These are phyloP conservation scores for Aspergillus campestris DNA, from an alignment of 495 filamentous ascomycete species.

Conservation along the genomic window DNA sequence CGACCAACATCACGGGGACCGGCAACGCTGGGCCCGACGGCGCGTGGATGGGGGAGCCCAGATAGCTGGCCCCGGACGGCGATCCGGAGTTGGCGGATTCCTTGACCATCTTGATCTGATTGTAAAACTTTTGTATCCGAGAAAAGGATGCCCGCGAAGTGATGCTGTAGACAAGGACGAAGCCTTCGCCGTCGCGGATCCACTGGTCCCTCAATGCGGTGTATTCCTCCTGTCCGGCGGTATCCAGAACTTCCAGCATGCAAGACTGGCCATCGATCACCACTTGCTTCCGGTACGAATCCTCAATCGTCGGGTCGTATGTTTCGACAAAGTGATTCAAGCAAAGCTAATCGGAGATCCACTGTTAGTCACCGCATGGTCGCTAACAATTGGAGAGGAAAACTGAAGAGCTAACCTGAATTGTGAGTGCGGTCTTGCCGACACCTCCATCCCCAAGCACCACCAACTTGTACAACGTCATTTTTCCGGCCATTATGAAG, in stretches of 20 bases:
- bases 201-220: slow-evolving; percentile 95
- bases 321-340: slow-evolving; percentile 75
- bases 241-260: slow-evolving; percentile 98
- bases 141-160: slow-evolving; percentile 91
- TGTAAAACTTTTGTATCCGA: slow-evolving; percentile 89
- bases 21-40: slow-evolving; percentile 51
- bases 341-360: slow-evolving; percentile 45
- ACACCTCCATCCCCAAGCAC: slow-evolving; percentile 91
- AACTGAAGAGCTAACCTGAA: slow-evolving; percentile 61
- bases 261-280: slow-evolving; percentile 94
- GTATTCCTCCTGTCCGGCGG: slow-evolving; percentile 98
- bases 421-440: slow-evolving; percentile 95
- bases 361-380: slow-evolving; percentile 5
- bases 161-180: slow-evolving; percentile 96
- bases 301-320: slow-evolving; percentile 96
- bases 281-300: slow-evolving; percentile 97
- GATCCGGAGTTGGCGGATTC: slow-evolving; percentile 75
- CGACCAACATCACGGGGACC: slow-evolving; percentile 94
- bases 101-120: slow-evolving; percentile 95
- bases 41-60: slow-evolving; percentile 61
- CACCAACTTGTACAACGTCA: slow-evolving; percentile 98
- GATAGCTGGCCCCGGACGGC: slow-evolving; percentile 48
- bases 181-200: slow-evolving; percentile 96
- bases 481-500: slow-evolving; percentile 63
- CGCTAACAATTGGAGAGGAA: slow-evolving; percentile 2